Evolutionary conservation across 495 filamentous ascomycete genomes (phyloP).

Genomic region (Aspergillus incahuasiensis): DNA sequence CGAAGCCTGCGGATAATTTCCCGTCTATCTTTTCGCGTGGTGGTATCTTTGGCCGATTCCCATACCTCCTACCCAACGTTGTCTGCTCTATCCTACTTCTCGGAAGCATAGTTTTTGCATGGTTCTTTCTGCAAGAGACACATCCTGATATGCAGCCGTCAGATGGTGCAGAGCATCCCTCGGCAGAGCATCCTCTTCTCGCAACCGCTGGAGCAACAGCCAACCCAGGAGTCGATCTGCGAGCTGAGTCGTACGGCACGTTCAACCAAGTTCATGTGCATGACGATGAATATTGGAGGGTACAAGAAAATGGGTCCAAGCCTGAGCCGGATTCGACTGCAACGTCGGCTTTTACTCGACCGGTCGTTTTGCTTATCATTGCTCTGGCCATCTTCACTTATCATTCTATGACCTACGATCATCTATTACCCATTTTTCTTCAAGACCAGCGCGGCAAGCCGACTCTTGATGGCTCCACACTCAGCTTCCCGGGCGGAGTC

Average conservation of each 20-base stretch:
- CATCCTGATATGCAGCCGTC: slow-evolving; percentile 72
- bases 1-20: slow-evolving; percentile 64
- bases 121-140: slow-evolving; percentile 70
- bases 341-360: slow-evolving; percentile 56
- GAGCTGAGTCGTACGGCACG: slow-evolving; percentile 73
- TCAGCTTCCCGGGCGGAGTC: slow-evolving; percentile 68
- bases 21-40: slow-evolving; percentile 58
- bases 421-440: slow-evolving; percentile 78
- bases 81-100: slow-evolving; percentile 69
- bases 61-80: slow-evolving; percentile 78
- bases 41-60: slow-evolving; percentile 67
- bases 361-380: slow-evolving; percentile 63
- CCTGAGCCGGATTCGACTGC: slow-evolving; percentile 26
- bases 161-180: slow-evolving; percentile 49
- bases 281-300: slow-evolving; percentile 45
- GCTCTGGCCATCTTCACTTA: slow-evolving; percentile 81
- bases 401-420: slow-evolving; percentile 83
- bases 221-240: slow-evolving; percentile 64
- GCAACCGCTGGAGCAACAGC: slow-evolving; percentile 65
- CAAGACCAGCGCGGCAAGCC: slow-evolving; percentile 55
- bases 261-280: slow-evolving; percentile 57
- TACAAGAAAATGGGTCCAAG: slow-evolving; percentile 43
- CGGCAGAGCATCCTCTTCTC: slow-evolving; percentile 65
- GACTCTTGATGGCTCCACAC: slow-evolving; percentile 26
- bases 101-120: slow-evolving; percentile 68